Conservation (phyloP, 2,329 filamentous ascomycete genomes). For the Xylaria sp. region DNA sequence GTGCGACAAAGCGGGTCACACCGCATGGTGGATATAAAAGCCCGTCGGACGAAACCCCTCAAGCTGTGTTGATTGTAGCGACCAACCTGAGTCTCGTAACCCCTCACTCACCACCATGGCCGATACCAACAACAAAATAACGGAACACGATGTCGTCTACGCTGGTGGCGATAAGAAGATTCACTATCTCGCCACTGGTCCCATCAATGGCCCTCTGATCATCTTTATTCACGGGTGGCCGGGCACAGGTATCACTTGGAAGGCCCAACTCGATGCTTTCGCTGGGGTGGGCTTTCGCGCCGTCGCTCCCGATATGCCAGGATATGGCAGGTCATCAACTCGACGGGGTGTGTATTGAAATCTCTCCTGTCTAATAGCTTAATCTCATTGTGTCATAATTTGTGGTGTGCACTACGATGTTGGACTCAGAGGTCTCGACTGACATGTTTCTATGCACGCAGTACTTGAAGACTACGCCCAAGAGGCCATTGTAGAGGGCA, state of each 20-base stretch:
- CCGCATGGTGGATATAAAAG: background rate
- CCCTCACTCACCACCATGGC: slow-evolving; percentile 11
- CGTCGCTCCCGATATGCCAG: slow-evolving; percentile 43
- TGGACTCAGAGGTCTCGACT: no score
- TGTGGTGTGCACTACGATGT: no score
- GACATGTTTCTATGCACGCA: background rate
- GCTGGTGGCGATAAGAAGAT: slow-evolving; percentile 36
- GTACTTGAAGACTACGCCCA: slow-evolving; percentile 40
- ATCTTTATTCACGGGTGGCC: slow-evolving; percentile 47
- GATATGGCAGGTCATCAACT: slow-evolving; percentile 46
- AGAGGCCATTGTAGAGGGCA: slow-evolving; percentile 41
- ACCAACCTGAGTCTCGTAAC: background rate
- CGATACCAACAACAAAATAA: background rate
- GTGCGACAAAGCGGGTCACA: background rate
- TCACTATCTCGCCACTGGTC: slow-evolving; percentile 41
- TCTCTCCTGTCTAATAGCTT: no score
- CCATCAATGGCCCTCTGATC: slow-evolving; percentile 36
- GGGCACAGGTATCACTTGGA: slow-evolving; percentile 44
- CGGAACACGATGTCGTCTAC: slow-evolving; percentile 30
- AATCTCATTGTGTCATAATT: no score
- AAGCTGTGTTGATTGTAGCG: background rate
- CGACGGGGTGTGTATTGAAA: slow-evolving; percentile 30
- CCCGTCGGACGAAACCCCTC: background rate
- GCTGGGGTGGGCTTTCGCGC: slow-evolving; percentile 41
- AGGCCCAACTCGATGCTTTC: slow-evolving; percentile 39